Conservation (phyloP, 179 eudicot genomes). For the Pouteria campechiana region DNA sequence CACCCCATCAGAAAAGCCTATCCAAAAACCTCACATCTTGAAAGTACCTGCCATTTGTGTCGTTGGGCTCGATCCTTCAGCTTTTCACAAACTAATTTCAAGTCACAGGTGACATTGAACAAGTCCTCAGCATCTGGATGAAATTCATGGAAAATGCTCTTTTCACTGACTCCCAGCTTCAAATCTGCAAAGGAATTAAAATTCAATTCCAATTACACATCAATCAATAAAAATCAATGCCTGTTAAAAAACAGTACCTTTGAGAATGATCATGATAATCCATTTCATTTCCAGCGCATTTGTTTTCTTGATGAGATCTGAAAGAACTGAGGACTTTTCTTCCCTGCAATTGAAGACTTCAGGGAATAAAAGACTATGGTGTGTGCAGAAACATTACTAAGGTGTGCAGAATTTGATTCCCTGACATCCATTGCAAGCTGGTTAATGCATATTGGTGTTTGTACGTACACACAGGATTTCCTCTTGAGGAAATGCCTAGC, state of each 20-base stretch:
- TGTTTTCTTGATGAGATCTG: conserved; percentile 67
- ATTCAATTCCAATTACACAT: not conserved
- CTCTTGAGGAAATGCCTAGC: no score
- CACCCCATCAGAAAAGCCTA: no score
- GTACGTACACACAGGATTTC: no score
- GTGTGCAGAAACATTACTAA: no score
- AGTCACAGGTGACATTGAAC: conserved; percentile 93
- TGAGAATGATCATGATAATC: conserved; percentile 88
- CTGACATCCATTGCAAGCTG: no score
- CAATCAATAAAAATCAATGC: not conserved
- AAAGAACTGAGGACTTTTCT: conserved; percentile 46
- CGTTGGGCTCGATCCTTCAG: conserved; percentile 67
- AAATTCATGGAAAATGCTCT: conserved; percentile 80
- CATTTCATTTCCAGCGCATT: conserved; percentile 94
- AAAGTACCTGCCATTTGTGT: conserved; percentile 67
- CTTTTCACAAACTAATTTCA: conserved; percentile 82
- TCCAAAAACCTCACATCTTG: no score
- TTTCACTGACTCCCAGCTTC: conserved; percentile 88
- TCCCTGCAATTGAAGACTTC: no score
- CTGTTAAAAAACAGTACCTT: conserved; percentile 24
- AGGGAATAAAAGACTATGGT: no score
- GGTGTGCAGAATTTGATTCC: no score
- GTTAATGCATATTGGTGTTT: no score
- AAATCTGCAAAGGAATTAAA: conserved; percentile 31
- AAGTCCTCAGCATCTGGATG: conserved; percentile 98